These are phyloP conservation scores for Aspergillus ellipticus DNA, from an alignment of 495 filamentous ascomycete species.

Conservation along the genomic window DNA sequence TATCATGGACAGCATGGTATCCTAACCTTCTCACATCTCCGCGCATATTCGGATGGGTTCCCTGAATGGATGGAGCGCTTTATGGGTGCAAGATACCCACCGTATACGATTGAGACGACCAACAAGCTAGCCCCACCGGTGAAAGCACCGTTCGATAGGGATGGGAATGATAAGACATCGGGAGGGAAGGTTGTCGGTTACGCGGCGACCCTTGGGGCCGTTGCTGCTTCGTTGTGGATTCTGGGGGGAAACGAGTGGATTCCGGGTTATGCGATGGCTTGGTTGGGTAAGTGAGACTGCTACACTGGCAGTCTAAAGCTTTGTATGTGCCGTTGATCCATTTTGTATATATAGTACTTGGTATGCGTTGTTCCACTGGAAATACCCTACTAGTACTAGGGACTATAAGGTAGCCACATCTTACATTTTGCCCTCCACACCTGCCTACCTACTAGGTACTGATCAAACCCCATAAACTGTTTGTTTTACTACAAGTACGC, in stretches of 20 bases:
- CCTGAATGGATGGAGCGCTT: neutral
- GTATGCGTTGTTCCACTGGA: too few species aligned
- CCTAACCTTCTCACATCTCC: neutral
- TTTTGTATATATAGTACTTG: too few species aligned
- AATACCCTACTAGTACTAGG: too few species aligned
- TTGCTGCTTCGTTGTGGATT: neutral
- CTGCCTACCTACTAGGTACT: too few species aligned
- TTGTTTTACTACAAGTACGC: too few species aligned
- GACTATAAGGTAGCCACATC: too few species aligned
- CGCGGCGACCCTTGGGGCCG: neutral
- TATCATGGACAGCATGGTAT: conserved; percentile 15
- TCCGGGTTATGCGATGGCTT: neutral
- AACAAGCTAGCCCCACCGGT: neutral
- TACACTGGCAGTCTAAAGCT: too few species aligned
- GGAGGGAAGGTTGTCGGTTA: neutral
- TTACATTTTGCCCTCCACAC: too few species aligned
- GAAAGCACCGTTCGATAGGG: neutral
- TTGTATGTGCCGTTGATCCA: too few species aligned
- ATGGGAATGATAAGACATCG: neutral
- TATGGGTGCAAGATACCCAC: neutral
- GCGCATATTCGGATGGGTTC: neutral
- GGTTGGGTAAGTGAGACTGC: neutral
- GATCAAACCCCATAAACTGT: too few species aligned
- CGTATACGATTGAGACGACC: neutral
- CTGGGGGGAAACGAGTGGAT: neutral